These are phyloP conservation scores for Bryoerythrophyllum caledonicum DNA, from an alignment of 225 moss, liverwort and hornwort species.

Conservation along the genomic window DNA sequence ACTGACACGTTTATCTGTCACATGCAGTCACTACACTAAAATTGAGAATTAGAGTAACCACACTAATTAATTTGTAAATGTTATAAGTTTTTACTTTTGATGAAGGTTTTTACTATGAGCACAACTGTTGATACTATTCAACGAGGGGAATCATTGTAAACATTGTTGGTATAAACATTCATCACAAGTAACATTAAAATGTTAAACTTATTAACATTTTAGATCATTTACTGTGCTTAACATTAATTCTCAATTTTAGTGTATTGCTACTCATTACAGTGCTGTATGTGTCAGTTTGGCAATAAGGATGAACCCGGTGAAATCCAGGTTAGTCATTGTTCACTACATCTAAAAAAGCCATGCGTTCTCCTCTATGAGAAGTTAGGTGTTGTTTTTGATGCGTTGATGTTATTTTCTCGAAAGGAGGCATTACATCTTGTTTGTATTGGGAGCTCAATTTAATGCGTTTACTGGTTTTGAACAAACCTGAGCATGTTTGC, in stretches of 20 bases:
- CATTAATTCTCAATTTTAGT: no score
- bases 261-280: constrained; percentile 92
- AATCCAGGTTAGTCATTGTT: constrained; percentile 60
- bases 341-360: background rate
- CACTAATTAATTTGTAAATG: no score
- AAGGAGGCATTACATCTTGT: background rate
- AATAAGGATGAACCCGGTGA: constrained; percentile 67
- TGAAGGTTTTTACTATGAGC: no score
- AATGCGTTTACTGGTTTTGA: constrained; percentile 16
- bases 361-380: constrained; percentile 2
- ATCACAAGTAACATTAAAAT: no score
- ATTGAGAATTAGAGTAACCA: no score
- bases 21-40: constrained; percentile 96
- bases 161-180: no score
- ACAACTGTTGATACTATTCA: no score
- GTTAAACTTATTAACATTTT: no score
- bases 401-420: background rate
- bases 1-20: constrained; percentile 71
- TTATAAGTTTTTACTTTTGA: no score
- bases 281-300: constrained; percentile 97
- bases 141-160: no score
- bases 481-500: constrained; percentile 3
- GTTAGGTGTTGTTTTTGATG: background rate
- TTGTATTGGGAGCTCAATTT: constrained; percentile 18
- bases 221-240: no score